These are phyloP conservation scores for Nicotiana otophora DNA, from an alignment of 257 asterid species.

Conservation along the genomic window DNA sequence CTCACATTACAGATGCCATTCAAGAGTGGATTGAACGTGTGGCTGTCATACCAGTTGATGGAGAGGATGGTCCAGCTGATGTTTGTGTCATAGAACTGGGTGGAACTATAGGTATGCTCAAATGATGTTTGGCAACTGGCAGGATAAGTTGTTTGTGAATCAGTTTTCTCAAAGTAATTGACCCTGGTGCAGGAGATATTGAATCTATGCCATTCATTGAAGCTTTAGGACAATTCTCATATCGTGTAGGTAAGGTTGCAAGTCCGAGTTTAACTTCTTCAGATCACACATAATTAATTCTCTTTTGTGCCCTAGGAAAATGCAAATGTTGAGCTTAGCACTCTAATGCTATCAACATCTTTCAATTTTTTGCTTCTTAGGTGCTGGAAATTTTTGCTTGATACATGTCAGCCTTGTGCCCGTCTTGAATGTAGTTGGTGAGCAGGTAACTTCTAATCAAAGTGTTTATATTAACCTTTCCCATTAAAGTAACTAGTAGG, in stretches of 20 bases:
- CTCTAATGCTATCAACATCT: background rate
- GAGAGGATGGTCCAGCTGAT: slow-evolving; percentile 76
- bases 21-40: slow-evolving; percentile 85
- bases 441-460: slow-evolving; percentile 43
- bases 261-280: background rate
- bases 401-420: slow-evolving; percentile 85
- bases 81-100: slow-evolving; percentile 83
- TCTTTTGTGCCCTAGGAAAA: background rate
- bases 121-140: background rate
- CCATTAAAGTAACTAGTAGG: background rate
- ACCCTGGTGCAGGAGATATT: slow-evolving; percentile 55
- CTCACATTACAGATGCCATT: slow-evolving; percentile 81
- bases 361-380: slow-evolving; percentile 27
- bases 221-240: slow-evolving; percentile 82
- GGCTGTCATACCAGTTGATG: slow-evolving; percentile 67
- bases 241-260: slow-evolving; percentile 57
- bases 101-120: slow-evolving; percentile 64
- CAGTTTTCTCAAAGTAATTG: slow-evolving; percentile 3
- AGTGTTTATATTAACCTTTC: background rate
- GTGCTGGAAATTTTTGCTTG: slow-evolving; percentile 72
- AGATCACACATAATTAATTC: background rate
- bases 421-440: slow-evolving; percentile 68
- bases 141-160: background rate
- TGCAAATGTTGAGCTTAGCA: background rate
- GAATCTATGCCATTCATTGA: slow-evolving; percentile 81